Evolutionary conservation across 192 early-diverging fungal species (phyloP).

Genomic region (Backusella tarrabulga): DNA sequence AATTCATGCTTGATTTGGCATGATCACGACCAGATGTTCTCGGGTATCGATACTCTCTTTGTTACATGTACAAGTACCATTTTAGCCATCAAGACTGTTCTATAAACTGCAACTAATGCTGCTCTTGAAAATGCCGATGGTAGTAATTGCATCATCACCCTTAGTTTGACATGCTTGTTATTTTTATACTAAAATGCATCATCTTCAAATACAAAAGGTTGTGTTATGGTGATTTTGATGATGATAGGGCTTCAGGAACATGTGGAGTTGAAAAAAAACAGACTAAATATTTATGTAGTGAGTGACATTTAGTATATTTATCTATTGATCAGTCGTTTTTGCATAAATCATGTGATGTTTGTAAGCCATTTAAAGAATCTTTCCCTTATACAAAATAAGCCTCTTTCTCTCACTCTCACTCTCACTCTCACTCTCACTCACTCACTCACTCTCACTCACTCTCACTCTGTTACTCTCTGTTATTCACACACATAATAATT

Average conservation of each 20-base stretch:
- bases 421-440: background rate
- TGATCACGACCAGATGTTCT: too few species aligned
- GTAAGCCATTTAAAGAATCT: background rate
- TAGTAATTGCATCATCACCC: too few species aligned
- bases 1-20: too few species aligned
- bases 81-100: too few species aligned
- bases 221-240: background rate
- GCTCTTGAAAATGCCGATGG: too few species aligned
- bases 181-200: too few species aligned
- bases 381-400: background rate
- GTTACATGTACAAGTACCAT: too few species aligned
- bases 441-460: background rate
- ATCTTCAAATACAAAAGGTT: background rate
- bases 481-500: background rate
- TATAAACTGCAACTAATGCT: too few species aligned
- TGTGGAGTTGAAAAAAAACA: background rate
- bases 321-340: background rate
- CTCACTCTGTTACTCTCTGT: background rate
- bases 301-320: background rate
- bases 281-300: background rate
- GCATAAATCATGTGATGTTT: slow-evolving; percentile 13
- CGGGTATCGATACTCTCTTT: too few species aligned
- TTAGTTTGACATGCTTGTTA: too few species aligned
- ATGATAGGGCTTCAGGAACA: background rate
- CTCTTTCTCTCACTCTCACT: background rate